Percentiles rank a stretch among this genome's conserved stretches.
phyloP scores from a whole-genome alignment of 129 eudicot genomes.

The Gnaphalium uliginosum region DNA sequence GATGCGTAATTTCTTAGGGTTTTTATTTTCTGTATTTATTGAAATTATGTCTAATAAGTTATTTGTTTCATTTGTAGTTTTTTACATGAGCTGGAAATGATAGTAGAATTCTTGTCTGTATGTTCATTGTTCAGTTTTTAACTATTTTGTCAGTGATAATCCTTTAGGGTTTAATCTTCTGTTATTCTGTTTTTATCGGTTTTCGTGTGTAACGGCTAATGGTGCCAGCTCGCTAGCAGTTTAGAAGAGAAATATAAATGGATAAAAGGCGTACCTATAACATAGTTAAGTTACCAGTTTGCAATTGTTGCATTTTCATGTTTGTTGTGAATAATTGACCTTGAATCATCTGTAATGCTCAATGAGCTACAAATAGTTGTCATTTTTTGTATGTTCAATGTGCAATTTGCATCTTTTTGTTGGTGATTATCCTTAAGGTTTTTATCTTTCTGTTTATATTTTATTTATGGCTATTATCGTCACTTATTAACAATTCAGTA shows the following conservation, averaged over 20 bases:
- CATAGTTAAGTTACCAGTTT: not conserved
- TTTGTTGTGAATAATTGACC: not conserved
- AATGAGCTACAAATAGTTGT: not conserved
- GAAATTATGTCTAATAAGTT: not conserved
- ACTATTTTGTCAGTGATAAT: no score
- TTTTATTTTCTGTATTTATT: not conserved
- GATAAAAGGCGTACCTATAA: not conserved
- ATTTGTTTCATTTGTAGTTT: not conserved
- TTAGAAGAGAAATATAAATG: conserved; percentile 12
- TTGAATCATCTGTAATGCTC: not conserved
- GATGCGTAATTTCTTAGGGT: conserved; percentile 10
- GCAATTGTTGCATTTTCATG: conserved; percentile 9
- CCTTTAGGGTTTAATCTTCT: no score
- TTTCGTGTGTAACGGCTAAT: no score
- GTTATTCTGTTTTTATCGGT: no score
- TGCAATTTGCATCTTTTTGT: not conserved
- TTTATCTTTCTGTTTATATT: not conserved
- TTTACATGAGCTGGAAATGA: no score
- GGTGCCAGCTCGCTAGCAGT: not conserved
- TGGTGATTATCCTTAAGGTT: conserved; percentile 12
- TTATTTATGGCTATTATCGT: not conserved
- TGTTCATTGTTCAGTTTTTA: no score
- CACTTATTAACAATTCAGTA: not conserved
- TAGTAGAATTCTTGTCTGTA: no score
- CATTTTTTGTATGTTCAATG: not conserved